A percentile compares a stretch with the other conserved stretches of the same genome.
phyloP scores from a whole-genome alignment of 1,284 basidiomycete genomes.

The Marasmius fiardii region DNA sequence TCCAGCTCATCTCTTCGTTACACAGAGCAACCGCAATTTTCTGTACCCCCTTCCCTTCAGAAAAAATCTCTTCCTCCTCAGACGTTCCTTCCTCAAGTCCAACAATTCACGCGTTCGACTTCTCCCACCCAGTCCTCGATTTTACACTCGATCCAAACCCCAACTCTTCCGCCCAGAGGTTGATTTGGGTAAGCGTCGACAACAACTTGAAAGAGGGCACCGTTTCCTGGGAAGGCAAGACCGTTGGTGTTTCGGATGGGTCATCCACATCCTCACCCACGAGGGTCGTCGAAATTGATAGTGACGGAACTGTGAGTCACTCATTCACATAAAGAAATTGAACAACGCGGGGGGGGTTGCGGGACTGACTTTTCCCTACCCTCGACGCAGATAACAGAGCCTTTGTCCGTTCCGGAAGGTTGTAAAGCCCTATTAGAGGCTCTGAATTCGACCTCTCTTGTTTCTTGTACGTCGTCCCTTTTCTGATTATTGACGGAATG shows the following conservation, averaged over 20 bases:
- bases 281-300: constrained; percentile 19
- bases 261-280: neutral
- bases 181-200: constrained; percentile 52
- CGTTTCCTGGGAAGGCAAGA: neutral
- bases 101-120: constrained; percentile 41
- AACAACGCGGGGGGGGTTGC: neutral
- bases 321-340: neutral
- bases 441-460: constrained; percentile 36
- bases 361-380: constrained; percentile 3
- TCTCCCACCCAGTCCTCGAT: constrained; percentile 57
- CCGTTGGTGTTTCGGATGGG: neutral
- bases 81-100: constrained; percentile 21
- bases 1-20: constrained; percentile 4
- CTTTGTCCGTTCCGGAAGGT: constrained; percentile 17
- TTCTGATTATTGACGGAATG: neutral
- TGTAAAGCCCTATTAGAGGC: constrained; percentile 25
- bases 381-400: constrained; percentile 28
- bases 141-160: constrained; percentile 43
- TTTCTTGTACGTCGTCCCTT: constrained; percentile 32
- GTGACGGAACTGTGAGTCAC: constrained; percentile 26
- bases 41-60: constrained; percentile 29
- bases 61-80: no score
- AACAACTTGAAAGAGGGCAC: constrained; percentile 30
- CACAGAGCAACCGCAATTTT: constrained; percentile 71
- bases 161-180: no score